Evolutionary conservation across 345 rosid genomes (phyloP).

Genomic region (Eutrema heterophyllum): DNA sequence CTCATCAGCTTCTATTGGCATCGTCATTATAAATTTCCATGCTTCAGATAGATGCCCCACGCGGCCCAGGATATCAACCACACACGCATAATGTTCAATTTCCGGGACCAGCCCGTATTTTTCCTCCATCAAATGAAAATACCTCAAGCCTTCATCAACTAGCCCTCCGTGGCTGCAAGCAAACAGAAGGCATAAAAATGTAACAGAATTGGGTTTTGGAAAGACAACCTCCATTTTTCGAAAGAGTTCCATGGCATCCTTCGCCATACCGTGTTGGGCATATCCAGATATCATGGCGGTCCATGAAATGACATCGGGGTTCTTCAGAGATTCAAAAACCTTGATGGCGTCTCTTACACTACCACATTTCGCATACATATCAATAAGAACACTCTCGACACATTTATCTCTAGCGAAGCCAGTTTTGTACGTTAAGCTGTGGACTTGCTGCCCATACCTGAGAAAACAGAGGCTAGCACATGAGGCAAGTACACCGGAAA

Average conservation of each 20-base stretch:
- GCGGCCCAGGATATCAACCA: slow-evolving; percentile 63
- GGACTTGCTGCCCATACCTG: slow-evolving; percentile 46
- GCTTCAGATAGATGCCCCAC: slow-evolving; percentile 54
- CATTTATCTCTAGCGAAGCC: slow-evolving; percentile 38
- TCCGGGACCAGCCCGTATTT: slow-evolving; percentile 36
- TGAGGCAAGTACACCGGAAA: slow-evolving; percentile 47
- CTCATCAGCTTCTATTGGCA: slow-evolving; percentile 45
- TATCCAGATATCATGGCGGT: slow-evolving; percentile 54
- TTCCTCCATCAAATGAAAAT: slow-evolving; percentile 39
- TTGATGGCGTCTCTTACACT: slow-evolving; percentile 41
- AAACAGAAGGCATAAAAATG: slow-evolving; percentile 50
- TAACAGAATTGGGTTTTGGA: slow-evolving; percentile 49
- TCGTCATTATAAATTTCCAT: slow-evolving; percentile 39
- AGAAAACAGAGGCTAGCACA: slow-evolving; percentile 48
- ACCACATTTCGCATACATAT: slow-evolving; percentile 68
- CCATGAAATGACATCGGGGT: slow-evolving; percentile 50
- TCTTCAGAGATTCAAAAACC: slow-evolving; percentile 32
- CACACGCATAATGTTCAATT: slow-evolving; percentile 60
- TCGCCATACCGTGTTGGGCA: slow-evolving; percentile 52
- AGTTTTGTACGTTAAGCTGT: slow-evolving; percentile 43
- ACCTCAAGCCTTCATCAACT: slow-evolving; percentile 48
- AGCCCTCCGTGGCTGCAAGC: slow-evolving; percentile 67
- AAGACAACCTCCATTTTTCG: slow-evolving; percentile 31
- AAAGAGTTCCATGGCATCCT: slow-evolving; percentile 43
- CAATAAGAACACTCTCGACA: slow-evolving; percentile 51